These are phyloP conservation scores for Aspergillus sp. DNA, from an alignment of 2,329 filamentous ascomycete species.

Conservation along the genomic window DNA sequence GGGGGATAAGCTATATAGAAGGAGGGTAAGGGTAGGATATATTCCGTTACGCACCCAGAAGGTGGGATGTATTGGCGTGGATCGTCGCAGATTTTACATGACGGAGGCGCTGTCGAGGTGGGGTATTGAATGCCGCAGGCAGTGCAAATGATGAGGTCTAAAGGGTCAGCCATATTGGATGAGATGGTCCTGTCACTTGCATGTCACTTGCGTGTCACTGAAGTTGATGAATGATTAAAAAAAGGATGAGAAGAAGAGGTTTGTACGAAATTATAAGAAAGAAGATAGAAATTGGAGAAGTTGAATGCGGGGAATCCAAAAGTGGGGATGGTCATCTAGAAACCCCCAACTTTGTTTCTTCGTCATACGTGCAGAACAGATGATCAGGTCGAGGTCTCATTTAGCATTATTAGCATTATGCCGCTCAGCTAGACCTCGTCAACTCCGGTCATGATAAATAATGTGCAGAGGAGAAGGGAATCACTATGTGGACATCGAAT, in stretches of 20 bases:
- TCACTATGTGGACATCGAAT: constrained; percentile 14
- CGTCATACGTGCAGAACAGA: too few relatives aligned
- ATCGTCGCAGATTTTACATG: constrained; percentile 34
- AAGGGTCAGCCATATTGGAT: constrained; percentile 10
- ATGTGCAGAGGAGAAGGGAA: constrained; percentile 19
- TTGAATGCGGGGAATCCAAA: too few relatives aligned
- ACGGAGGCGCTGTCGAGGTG: constrained; percentile 9
- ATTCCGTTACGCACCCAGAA: constrained; percentile 18
- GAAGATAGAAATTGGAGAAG: background rate
- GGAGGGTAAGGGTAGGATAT: background rate
- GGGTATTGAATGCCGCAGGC: constrained; percentile 29
- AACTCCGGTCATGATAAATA: background rate
- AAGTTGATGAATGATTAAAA: background rate
- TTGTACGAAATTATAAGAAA: background rate
- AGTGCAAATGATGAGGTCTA: constrained; percentile 28
- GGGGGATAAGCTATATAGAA: background rate
- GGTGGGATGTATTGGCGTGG: constrained; percentile 30
- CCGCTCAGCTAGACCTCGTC: background rate
- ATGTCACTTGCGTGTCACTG: too few relatives aligned
- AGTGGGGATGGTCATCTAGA: background rate
- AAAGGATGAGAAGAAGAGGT: background rate
- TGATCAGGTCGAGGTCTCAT: too few relatives aligned
- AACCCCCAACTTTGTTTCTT: background rate
- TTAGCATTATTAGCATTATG: background rate
- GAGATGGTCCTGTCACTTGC: background rate